Evolutionary conservation across 176 grass and related monocot species (phyloP).

Genomic region (Musa itinerans): DNA sequence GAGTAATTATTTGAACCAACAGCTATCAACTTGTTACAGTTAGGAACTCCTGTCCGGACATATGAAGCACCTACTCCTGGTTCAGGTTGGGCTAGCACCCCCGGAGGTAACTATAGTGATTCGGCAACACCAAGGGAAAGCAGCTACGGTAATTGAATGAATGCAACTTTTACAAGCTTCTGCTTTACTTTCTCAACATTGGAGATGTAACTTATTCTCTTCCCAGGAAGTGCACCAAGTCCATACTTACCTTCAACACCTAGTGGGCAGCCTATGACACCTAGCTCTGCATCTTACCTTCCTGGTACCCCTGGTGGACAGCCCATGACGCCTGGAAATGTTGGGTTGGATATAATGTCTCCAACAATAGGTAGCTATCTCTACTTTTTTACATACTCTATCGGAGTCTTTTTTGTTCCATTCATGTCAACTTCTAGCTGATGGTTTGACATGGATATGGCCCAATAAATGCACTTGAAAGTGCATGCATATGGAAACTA

Average conservation of each 20-base stretch:
- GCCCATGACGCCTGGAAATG: conserved; percentile 97
- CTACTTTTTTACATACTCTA: neutral
- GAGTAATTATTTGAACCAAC: neutral
- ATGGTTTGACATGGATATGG: neutral
- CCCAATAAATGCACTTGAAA: neutral
- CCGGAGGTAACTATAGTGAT: conserved; percentile 76
- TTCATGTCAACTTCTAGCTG: neutral
- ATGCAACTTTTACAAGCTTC: neutral
- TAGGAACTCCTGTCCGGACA: conserved; percentile 75
- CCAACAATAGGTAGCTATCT: conserved; percentile 58
- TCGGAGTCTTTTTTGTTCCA: neutral
- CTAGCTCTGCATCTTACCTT: conserved; percentile 83
- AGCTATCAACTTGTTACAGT: conserved; percentile 40
- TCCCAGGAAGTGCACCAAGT: conserved; percentile 81
- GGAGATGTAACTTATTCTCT: conserved; percentile 5
- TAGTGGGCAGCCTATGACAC: conserved; percentile 90
- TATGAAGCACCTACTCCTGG: conserved; percentile 98
- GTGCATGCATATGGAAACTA: too few species aligned
- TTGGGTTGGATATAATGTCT: conserved; percentile 94
- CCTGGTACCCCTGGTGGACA: conserved; percentile 94
- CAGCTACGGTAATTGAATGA: conserved; percentile 63
- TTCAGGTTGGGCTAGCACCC: conserved; percentile 96
- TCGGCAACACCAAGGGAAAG: conserved; percentile 70
- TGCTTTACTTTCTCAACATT: neutral
- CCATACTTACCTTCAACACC: conserved; percentile 88